Evolutionary conservation across 1,284 basidiomycete species (phyloP), one percentile per base, ranked within the genome.

Genomic region (Flammula alnicola): DNA sequence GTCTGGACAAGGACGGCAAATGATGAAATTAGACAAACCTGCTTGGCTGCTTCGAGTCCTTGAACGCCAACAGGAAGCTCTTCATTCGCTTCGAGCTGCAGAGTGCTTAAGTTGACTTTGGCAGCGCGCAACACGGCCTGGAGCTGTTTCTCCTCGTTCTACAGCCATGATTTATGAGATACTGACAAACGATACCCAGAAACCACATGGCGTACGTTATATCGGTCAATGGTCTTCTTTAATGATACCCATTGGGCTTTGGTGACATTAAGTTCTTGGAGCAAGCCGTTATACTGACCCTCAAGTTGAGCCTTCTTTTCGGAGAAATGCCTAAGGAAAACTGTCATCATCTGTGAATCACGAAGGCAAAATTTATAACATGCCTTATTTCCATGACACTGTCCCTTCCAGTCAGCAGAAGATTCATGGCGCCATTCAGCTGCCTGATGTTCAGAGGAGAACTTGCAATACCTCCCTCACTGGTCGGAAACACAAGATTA

Each of bases 21-120:
- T 3, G 7, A n/a, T 7, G 30, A n/a, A 4, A 29, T 20, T 31
- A 10, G 5, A 48, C 69, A 12, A 47, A 81, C 83, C 50, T 72
- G 64, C 61, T 77, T 81, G 32, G 80, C 75, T 46, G 74, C 77
- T 54, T 89, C 78, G 17, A 94, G 72, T 4, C 79, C 83, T 17
- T 81, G 77, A 12, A 94, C 77, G 59, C 83, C 84, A 11, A 80
- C 81, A 1, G 93, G 90, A 59, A 88, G 73, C 25, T 88, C 86
- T 39, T 91, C 86, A 49, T 87, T 86, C 16, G 83, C 77, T 57
- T 89, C 86, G 19, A 83, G 59, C 40, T 74, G 66, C 16, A 77
- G 44, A 23, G 57, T 61, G 7, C 54, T 55, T 14, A 69, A 49
- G 1, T 52, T 39, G 4, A 51, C 42, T 45, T 69, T 74, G 9